A percentile compares a stretch with the other conserved stretches of the same genome.
Conservation (phyloP, 768 basidiomycete genomes). For the Glaciozyma antarctica region DNA sequence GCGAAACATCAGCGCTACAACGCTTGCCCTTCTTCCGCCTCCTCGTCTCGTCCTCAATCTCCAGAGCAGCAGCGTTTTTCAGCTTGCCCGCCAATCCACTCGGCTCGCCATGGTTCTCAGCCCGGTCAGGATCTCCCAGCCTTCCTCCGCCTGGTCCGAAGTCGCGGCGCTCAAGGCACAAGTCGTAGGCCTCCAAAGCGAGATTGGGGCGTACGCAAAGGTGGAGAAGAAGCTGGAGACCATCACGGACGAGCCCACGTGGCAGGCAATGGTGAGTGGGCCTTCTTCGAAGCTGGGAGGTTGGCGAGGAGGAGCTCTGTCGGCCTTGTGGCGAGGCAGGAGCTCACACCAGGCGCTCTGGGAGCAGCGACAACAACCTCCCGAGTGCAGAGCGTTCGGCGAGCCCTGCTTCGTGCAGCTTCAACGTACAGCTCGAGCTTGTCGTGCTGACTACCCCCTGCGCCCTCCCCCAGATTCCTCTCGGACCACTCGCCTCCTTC, state of each 20-base stretch:
- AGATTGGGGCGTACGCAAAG: not conserved
- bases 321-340: not conserved
- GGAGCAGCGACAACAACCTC: not conserved
- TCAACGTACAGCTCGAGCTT: too few relatives aligned
- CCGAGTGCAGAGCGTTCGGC: not conserved
- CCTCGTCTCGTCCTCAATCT: too few relatives aligned
- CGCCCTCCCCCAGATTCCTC: conserved; percentile 18
- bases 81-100: too few relatives aligned
- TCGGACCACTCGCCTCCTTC: conserved; percentile 30
- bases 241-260: conserved; percentile 24
- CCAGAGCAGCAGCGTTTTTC: too few relatives aligned
- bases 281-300: not conserved
- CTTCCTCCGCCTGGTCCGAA: not conserved
- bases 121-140: not conserved
- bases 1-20: too few relatives aligned
- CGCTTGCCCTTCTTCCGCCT: too few relatives aligned
- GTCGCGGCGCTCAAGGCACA: conserved; percentile 4
- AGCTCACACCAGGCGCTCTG: not conserved
- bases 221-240: conserved; percentile 12
- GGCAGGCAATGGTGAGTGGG: conserved; percentile 20
- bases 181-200: not conserved
- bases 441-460: not conserved
- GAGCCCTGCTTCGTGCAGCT: not conserved
- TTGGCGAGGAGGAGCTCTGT: not conserved
- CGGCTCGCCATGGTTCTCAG: not conserved